Conservation (phyloP, 805 yeast genomes). For the Jamesozyma piceae region DNA sequence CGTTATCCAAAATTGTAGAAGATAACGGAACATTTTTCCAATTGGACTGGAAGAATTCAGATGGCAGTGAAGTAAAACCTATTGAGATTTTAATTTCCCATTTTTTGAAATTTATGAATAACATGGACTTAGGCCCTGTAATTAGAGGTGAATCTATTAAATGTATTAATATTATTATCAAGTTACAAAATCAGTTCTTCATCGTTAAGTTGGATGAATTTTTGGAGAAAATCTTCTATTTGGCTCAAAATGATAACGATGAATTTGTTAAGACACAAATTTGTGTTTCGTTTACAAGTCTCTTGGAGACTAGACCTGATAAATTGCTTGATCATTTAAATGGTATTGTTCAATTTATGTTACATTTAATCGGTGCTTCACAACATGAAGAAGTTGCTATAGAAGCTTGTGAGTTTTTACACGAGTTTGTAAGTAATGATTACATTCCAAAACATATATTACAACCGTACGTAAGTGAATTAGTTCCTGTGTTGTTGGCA, state of each 20-base stretch:
- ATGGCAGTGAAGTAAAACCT: conserved; percentile 37
- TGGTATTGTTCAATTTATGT: conserved; percentile 78
- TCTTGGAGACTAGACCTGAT: conserved; percentile 73
- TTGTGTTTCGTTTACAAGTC: conserved; percentile 62
- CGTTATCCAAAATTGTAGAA: conserved; percentile 82
- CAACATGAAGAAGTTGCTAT: conserved; percentile 67
- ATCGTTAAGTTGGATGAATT: conserved; percentile 56
- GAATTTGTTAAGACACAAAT: conserved; percentile 60
- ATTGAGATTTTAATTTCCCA: conserved; percentile 57
- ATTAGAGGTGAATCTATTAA: conserved; percentile 55
- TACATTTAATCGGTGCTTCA: conserved; percentile 58
- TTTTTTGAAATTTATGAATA: conserved; percentile 44
- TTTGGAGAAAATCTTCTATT: conserved; percentile 50
- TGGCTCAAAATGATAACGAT: conserved; percentile 52
- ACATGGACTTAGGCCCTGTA: conserved; percentile 27
- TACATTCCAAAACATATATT: conserved; percentile 46
- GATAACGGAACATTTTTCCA: conserved; percentile 66
- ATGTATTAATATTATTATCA: conserved; percentile 70
- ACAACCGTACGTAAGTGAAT: conserved; percentile 45
- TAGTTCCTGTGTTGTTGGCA: conserved; percentile 68
- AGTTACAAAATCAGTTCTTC: conserved; percentile 58
- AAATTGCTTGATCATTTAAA: conserved; percentile 67
- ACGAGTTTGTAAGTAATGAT: conserved; percentile 59
- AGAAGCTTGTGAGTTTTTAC: conserved; percentile 87
- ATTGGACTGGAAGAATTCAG: conserved; percentile 41